These are phyloP conservation scores for Acer yangbiense DNA, from an alignment of 345 rosid genomes.

Conservation along the genomic window DNA sequence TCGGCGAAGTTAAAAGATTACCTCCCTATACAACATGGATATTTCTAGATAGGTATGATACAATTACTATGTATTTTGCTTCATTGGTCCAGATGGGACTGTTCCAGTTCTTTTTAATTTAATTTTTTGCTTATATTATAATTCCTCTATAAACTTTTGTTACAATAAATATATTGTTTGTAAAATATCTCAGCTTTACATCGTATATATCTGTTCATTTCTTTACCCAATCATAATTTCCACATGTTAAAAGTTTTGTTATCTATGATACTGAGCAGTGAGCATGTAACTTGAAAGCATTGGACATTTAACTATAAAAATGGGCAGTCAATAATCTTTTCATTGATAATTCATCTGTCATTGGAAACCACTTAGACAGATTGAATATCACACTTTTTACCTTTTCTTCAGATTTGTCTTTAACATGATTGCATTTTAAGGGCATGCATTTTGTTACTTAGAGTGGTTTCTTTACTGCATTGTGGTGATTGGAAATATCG, in stretches of 20 bases:
- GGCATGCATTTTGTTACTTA: neutral
- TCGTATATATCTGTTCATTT: neutral
- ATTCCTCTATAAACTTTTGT: too few species aligned
- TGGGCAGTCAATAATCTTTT: neutral
- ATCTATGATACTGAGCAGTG: neutral
- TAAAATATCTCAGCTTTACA: neutral
- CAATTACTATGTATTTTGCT: slow-evolving; percentile 8
- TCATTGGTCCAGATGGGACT: neutral
- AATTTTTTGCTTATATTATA: neutral
- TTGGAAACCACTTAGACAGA: neutral
- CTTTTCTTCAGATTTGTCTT: neutral
- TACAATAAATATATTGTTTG: neutral
- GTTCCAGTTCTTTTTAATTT: neutral
- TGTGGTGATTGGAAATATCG: too few species aligned
- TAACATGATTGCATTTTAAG: neutral
- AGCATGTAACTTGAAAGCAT: neutral
- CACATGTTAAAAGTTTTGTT: neutral
- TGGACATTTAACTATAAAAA: neutral
- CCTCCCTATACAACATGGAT: slow-evolving; percentile 98
- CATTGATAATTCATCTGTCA: neutral
- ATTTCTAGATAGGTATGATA: slow-evolving; percentile 82
- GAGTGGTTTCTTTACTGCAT: slow-evolving; percentile 1
- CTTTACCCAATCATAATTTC: neutral
- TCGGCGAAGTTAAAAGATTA: slow-evolving; percentile 73
- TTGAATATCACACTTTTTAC: neutral